These are phyloP conservation scores for Paxillus involutus DNA, from an alignment of 768 basidiomycete genomes.

Conservation along the genomic window DNA sequence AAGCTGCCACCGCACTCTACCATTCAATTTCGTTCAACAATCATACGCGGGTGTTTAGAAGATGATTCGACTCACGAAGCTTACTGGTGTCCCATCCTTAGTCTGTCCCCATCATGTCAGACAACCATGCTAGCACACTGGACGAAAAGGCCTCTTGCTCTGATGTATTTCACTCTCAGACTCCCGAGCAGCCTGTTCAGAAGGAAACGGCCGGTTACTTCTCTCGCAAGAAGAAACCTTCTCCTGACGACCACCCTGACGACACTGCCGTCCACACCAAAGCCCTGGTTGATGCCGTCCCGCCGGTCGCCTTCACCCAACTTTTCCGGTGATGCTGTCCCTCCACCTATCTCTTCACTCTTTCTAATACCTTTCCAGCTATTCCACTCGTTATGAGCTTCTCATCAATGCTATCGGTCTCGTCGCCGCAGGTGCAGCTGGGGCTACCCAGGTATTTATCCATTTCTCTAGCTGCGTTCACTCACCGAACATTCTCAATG, in stretches of 20 bases:
- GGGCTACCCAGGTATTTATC: constrained; percentile 69
- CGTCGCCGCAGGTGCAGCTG: constrained; percentile 70
- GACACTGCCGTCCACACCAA: constrained; percentile 12
- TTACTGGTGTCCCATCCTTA: not conserved
- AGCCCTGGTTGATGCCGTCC: constrained; percentile 26
- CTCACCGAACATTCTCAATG: not conserved
- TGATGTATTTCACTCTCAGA: not conserved
- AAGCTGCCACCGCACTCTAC: no score
- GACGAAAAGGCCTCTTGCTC: constrained; percentile 44
- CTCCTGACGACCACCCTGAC: constrained; percentile 16
- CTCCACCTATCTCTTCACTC: not conserved
- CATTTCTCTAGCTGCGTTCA: not conserved
- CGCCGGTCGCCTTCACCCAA: constrained; percentile 41
- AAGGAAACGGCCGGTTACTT: constrained; percentile 40
- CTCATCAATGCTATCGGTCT: constrained; percentile 69
- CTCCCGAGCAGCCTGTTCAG: not conserved
- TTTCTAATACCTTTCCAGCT: constrained; percentile 43
- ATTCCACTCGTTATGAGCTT: constrained; percentile 70
- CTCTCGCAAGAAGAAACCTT: constrained; percentile 32
- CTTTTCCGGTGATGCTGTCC: constrained; percentile 45
- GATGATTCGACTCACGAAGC: no score
- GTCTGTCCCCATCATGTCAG: constrained; percentile 35
- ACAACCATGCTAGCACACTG: constrained; percentile 41
- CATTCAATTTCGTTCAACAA: no score
- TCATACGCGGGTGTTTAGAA: no score